A percentile compares a stretch with the other conserved stretches of the same genome.
Evolutionary conservation across 2,329 filamentous ascomycete genomes (phyloP).

Genomic region (Paecilomyces variotii): DNA sequence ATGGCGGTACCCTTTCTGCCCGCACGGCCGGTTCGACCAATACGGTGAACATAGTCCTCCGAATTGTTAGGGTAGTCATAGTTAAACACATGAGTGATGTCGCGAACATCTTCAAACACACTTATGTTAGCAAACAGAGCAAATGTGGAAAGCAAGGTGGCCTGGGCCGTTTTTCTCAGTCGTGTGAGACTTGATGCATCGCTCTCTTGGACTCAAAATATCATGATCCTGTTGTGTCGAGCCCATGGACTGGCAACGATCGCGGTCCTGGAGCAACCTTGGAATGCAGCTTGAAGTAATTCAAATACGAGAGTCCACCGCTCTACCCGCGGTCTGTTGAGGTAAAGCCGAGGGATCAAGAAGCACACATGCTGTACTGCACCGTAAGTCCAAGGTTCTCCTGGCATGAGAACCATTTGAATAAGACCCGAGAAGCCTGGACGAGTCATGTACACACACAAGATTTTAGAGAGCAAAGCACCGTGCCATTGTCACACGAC

Average conservation of each 20-base stretch:
- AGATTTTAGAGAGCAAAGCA: slow-evolving; percentile 87
- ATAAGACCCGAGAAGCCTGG: slow-evolving; percentile 72
- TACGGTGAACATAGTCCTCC: slow-evolving; percentile 62
- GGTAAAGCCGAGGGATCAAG: slow-evolving; percentile 67
- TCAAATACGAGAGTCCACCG: slow-evolving; percentile 72
- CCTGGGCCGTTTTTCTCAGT: slow-evolving; percentile 46
- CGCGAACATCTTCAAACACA: slow-evolving; percentile 88
- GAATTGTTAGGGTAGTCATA: slow-evolving; percentile 98
- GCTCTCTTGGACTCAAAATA: slow-evolving; percentile 45
- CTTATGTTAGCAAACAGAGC: slow-evolving; percentile 67
- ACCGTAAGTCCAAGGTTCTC: slow-evolving; percentile 81
- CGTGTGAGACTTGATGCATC: slow-evolving; percentile 54
- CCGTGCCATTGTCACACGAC: slow-evolving; percentile 55
- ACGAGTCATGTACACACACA: slow-evolving; percentile 84
- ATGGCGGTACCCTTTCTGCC: slow-evolving; percentile 94
- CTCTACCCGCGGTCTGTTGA: slow-evolving; percentile 57
- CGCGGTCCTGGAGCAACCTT: slow-evolving; percentile 60
- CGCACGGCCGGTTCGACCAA: slow-evolving; percentile 61
- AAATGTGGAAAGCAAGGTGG: slow-evolving; percentile 37
- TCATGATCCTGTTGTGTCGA: slow-evolving; percentile 38
- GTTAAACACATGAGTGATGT: slow-evolving; percentile 99
- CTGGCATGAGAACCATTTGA: slow-evolving; percentile 64
- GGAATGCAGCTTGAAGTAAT: slow-evolving; percentile 67
- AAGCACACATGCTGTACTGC: slow-evolving; percentile 65
- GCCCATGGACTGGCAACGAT: slow-evolving; percentile 50